These are phyloP conservation scores for Chaetomiaceae sp. DNA, from an alignment of 2,329 filamentous ascomycete species.

Conservation along the genomic window DNA sequence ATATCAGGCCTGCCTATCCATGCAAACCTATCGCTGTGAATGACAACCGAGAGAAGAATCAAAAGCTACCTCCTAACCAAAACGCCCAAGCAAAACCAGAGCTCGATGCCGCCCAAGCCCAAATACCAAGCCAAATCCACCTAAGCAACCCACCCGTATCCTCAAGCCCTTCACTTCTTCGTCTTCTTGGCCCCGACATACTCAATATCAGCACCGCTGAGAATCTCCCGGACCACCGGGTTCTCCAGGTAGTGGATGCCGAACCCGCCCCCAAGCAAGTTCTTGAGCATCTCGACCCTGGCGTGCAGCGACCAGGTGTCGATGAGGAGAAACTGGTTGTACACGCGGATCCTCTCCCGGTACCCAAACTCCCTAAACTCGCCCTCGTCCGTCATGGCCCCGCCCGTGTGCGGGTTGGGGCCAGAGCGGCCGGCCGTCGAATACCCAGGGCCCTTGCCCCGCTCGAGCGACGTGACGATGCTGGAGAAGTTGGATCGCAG, in stretches of 20 bases:
- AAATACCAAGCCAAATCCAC: not conserved
- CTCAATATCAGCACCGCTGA: constrained; percentile 33
- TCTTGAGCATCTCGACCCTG: constrained; percentile 45
- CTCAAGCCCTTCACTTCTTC: constrained; percentile 10
- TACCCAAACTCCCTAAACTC: constrained; percentile 49
- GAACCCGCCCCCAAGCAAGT: constrained; percentile 44
- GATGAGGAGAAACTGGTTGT: constrained; percentile 42
- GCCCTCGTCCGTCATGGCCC: constrained; percentile 36
- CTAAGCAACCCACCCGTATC: not conserved
- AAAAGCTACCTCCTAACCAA: not conserved
- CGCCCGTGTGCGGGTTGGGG: constrained; percentile 41
- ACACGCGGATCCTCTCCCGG: constrained; percentile 46
- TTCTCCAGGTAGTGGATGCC: constrained; percentile 39
- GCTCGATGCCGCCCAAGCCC: not conserved
- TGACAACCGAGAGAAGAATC: too few species aligned
- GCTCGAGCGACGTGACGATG: constrained; percentile 52
- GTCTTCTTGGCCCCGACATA: constrained; percentile 12
- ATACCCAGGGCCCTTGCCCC: constrained; percentile 51
- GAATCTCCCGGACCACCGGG: constrained; percentile 35
- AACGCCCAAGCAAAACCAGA: not conserved
- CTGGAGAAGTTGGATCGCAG: constrained; percentile 47
- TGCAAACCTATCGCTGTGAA: too few species aligned
- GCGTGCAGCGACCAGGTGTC: constrained; percentile 49
- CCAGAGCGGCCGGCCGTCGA: constrained; percentile 43
- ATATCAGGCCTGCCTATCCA: too few species aligned